Percentiles rank a stretch among this genome's conserved stretches.
Conservation (phyloP, 352 stramenopile species). For the Pelagophyceae sp. region DNA sequence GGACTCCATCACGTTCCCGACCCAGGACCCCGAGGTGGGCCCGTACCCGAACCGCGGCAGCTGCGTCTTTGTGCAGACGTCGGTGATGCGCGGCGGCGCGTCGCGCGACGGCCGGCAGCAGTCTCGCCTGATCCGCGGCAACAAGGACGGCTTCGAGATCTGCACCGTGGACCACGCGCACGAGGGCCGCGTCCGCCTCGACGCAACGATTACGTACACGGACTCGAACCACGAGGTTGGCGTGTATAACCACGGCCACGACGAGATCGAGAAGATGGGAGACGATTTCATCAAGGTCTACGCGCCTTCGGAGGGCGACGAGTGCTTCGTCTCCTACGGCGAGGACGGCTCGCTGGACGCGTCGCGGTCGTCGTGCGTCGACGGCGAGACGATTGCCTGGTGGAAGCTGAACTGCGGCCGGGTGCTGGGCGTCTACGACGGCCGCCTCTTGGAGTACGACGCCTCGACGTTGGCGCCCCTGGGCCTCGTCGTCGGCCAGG, state of each 20-base stretch:
- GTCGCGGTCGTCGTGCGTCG: background rate
- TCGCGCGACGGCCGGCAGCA: constrained; percentile 55
- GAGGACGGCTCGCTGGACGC: constrained; percentile 22
- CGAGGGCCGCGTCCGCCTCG: constrained; percentile 33
- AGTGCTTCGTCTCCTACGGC: constrained; percentile 31
- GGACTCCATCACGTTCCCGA: constrained; percentile 50
- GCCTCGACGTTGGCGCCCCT: constrained; percentile 56
- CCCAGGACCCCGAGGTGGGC: constrained; percentile 42
- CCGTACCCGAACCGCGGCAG: constrained; percentile 50
- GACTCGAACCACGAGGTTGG: constrained; percentile 44
- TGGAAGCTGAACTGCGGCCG: constrained; percentile 60
- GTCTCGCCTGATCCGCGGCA: constrained; percentile 55
- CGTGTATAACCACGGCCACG: constrained; percentile 54
- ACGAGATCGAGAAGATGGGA: constrained; percentile 47
- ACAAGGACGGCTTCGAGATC: constrained; percentile 53
- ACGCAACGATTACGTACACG: constrained; percentile 40
- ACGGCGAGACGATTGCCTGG: constrained; percentile 52
- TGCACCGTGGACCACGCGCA: constrained; percentile 64
- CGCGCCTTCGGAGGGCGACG: constrained; percentile 48
- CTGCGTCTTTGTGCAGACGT: constrained; percentile 52
- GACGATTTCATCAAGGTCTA: constrained; percentile 63
- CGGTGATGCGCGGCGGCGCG: constrained; percentile 54
- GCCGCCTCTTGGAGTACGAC: constrained; percentile 67
- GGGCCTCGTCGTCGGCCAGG: constrained; percentile 56
- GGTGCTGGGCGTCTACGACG: constrained; percentile 60